Evolutionary conservation across 2,329 filamentous ascomycete genomes (phyloP).

Genomic region (Fusarium acutatum): DNA sequence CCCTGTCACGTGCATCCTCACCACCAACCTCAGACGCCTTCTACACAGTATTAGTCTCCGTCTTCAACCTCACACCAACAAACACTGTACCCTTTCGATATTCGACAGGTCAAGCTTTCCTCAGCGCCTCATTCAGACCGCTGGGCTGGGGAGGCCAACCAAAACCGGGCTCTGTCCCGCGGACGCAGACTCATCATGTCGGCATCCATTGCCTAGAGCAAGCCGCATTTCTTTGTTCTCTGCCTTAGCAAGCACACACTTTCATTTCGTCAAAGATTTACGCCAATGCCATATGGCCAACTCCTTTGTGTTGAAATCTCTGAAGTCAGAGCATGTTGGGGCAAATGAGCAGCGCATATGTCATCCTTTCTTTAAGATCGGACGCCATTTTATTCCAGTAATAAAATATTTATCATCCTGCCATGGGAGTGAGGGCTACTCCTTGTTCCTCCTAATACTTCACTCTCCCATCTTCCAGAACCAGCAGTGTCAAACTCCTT

Average conservation of each 20-base stretch:
- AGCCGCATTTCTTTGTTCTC: constrained; percentile 42
- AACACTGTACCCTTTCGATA: not conserved
- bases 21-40: not conserved
- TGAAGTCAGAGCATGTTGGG: constrained; percentile 21
- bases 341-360: constrained; percentile 7
- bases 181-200: constrained; percentile 11
- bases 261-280: constrained; percentile 20
- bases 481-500: not conserved
- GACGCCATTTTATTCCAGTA: constrained; percentile 36
- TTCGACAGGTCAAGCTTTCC: not conserved
- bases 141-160: constrained; percentile 8
- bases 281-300: constrained; percentile 18
- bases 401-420: constrained; percentile 16
- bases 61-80: constrained; percentile 17
- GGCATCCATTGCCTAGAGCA: constrained; percentile 24
- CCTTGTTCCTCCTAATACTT: not conserved
- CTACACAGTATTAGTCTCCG: not conserved
- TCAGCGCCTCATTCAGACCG: constrained; percentile 21
- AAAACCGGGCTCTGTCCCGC: constrained; percentile 12
- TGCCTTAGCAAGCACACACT: constrained; percentile 34
- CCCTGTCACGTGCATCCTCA: constrained; percentile 20
- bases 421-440: not conserved
- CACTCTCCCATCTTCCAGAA: not conserved
- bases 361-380: constrained; percentile 26
- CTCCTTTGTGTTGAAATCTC: constrained; percentile 13